Evolutionary conservation across 768 basidiomycete species (phyloP), one percentile per base, ranked within the genome.

Genomic region (Rhizopogon salebrosus): DNA sequence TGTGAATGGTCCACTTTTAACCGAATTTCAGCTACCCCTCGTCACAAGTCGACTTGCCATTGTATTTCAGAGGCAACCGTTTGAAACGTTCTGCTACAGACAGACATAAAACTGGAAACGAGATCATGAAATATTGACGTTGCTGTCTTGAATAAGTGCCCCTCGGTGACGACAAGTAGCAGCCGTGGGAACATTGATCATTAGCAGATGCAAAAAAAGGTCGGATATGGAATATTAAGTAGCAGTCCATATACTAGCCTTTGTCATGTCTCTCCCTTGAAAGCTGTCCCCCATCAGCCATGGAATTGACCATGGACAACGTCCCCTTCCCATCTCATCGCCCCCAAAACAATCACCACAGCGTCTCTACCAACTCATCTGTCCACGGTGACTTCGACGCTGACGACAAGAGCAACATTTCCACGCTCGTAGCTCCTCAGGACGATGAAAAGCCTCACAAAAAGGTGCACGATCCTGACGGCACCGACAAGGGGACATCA

Each of bases 211-310:
- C 59, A 66, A 56, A 57, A 62, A 64, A 68, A 69, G 68, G 60
- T 57, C 67, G 64, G 68, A 70, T 68, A 68, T 67, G 64, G 67
- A 67, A 68, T 68, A 70, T 69, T 64, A 34, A 34, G 31, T 34
- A 66, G 58, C 63, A 64, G 64, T 67, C 68, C 64, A 68, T 68
- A 70, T 68, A 68, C 67, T 63, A 59, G 67, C 69, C 67, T 68
- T 68, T 68, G 67, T 68, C 67, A 68, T 68, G 69, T 68, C 58
- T 61, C 66, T 62, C 59, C 58, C 64, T 56, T 68, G 63, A 69
- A 46, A 46, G 45, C 60, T 59, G 64, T 69, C 57, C 51, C 52
- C 53, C 53, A 41, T 61, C 64, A 60, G 60, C 62, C 52, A 54
- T 46, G 37, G 57, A 60, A 56, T 60, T 54, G 23, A 31, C 53